Conservation (phyloP, 306 rosid genomes). For the Castanea mollissima region DNA sequence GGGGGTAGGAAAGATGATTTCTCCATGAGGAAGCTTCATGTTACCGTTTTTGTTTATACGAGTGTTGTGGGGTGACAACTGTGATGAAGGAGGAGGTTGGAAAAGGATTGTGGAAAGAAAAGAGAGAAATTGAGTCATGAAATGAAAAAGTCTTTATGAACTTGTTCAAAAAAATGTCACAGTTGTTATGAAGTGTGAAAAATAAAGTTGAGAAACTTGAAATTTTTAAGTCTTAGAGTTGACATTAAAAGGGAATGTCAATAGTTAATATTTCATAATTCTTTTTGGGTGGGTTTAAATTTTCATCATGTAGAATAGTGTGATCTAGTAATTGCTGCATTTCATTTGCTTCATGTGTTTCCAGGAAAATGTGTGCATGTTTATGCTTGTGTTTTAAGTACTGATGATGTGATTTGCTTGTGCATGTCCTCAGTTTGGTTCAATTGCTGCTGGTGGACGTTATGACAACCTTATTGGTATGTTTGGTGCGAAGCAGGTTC, state of each 20-base stretch:
- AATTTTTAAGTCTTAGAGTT: background rate
- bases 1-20: too few species aligned
- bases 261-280: background rate
- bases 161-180: background rate
- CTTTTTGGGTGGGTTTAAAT: background rate
- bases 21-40: too few species aligned
- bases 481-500: constrained; percentile 87
- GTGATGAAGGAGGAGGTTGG: too few species aligned
- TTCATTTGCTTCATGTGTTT: background rate
- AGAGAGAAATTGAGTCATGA: too few species aligned
- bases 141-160: too few species aligned
- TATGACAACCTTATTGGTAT: constrained; percentile 89
- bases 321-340: background rate
- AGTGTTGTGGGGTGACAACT: too few species aligned
- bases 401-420: background rate
- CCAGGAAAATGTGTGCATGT: background rate
- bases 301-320: background rate
- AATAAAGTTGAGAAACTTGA: background rate
- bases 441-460: constrained; percentile 94
- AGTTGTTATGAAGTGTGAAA: background rate
- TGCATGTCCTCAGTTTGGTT: constrained; percentile 65
- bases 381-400: too few species aligned
- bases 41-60: too few species aligned
- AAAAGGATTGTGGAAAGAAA: too few species aligned
- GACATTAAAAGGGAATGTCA: background rate